A percentile compares a stretch with the other conserved stretches of the same genome.
phyloP scores from a whole-genome alignment of 2,329 filamentous ascomycete species.

The Sporothrix pseudoabietina region DNA sequence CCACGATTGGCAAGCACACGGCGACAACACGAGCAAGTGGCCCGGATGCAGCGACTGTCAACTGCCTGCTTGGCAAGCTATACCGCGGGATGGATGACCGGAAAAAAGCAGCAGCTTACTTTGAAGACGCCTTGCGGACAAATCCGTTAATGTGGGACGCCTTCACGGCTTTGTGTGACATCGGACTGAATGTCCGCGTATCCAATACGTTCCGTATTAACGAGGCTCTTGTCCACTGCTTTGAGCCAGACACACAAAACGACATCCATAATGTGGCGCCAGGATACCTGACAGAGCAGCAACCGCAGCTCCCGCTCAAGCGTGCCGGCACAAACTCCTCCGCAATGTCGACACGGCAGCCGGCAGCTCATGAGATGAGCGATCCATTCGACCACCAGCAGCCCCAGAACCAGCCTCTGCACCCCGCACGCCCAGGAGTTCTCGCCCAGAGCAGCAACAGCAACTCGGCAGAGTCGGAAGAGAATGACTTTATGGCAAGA shows the following conservation, averaged over 20 bases:
- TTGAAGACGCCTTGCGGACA: conserved; percentile 81
- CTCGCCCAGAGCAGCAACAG: not conserved
- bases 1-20: conserved; percentile 79
- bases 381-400: conserved; percentile 58
- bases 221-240: conserved; percentile 53
- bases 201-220: conserved; percentile 84
- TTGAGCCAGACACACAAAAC: conserved; percentile 46
- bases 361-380: conserved; percentile 43
- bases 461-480: conserved; percentile 44
- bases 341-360: conserved; percentile 36
- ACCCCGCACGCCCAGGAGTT: not conserved
- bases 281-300: conserved; percentile 44
- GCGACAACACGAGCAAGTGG: conserved; percentile 71
- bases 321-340: conserved; percentile 45
- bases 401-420: conserved; percentile 29
- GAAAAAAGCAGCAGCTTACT: conserved; percentile 80
- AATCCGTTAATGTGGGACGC: conserved; percentile 99
- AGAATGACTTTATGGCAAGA: conserved; percentile 60
- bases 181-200: conserved; percentile 77
- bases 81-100: conserved; percentile 81
- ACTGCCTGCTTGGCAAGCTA: conserved; percentile 82
- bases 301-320: conserved; percentile 23
- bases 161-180: conserved; percentile 84
- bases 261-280: conserved; percentile 38
- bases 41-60: conserved; percentile 82